Conservation (phyloP, 768 basidiomycete genomes). For the Lentinula lateritia region DNA sequence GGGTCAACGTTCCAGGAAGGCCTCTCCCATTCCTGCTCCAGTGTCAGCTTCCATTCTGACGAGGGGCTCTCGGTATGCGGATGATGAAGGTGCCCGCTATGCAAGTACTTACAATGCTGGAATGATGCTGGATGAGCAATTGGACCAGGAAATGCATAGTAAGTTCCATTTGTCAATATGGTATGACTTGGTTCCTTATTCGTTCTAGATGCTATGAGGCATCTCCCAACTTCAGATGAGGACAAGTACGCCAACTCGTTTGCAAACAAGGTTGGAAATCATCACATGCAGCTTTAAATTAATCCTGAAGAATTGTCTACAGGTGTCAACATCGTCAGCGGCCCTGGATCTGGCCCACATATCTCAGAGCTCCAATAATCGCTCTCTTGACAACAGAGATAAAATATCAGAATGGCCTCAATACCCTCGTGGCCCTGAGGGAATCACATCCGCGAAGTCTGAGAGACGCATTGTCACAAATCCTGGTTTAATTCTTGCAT, state of each 20-base stretch:
- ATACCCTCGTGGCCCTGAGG: constrained; percentile 68
- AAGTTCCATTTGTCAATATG: constrained; percentile 22
- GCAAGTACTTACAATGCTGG: constrained; percentile 72
- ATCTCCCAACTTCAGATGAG: constrained; percentile 83
- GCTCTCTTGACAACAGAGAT: constrained; percentile 50
- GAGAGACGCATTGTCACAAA: constrained; percentile 75
- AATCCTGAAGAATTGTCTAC: not conserved
- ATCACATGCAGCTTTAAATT: not conserved
- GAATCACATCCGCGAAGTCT: constrained; percentile 36
- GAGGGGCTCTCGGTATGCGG: constrained; percentile 47
- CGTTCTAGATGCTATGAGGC: constrained; percentile 74
- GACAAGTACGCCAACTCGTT: constrained; percentile 74
- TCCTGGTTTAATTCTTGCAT: constrained; percentile 57
- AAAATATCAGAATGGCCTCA: constrained; percentile 94
- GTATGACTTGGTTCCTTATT: constrained; percentile 9
- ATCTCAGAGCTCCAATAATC: constrained; percentile 65
- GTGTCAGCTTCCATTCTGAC: constrained; percentile 49
- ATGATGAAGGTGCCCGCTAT: constrained; percentile 55
- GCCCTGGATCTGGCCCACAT: constrained; percentile 91
- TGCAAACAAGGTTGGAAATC: constrained; percentile 50
- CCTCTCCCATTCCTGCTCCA: constrained; percentile 50
- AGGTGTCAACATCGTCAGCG: constrained; percentile 86
- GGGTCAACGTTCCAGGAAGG: constrained; percentile 53
- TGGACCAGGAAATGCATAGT: constrained; percentile 96
- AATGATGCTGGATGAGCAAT: constrained; percentile 89